Conservation (phyloP, 2,329 filamentous ascomycete genomes). For the Phaeosphaeria sp. region DNA sequence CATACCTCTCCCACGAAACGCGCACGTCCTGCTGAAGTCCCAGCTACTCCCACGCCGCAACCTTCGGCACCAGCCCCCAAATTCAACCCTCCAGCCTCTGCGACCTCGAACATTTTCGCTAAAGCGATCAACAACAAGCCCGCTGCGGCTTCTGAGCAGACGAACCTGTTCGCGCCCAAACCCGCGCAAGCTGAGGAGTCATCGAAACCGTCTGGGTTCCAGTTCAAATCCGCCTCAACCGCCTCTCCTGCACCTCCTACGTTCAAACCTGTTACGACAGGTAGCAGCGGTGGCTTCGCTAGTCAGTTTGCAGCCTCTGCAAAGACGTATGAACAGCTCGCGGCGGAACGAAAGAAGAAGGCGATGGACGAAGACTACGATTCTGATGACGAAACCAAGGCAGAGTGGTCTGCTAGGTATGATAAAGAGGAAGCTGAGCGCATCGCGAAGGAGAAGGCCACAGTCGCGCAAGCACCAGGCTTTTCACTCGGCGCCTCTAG, state of each 20-base stretch:
- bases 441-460: slow-evolving; percentile 33
- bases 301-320: slow-evolving; percentile 39
- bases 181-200: slow-evolving; percentile 6
- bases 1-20: slow-evolving; percentile 35
- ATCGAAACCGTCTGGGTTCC: slow-evolving; percentile 7
- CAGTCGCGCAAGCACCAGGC: slow-evolving; percentile 24
- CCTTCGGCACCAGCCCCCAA: slow-evolving; percentile 18
- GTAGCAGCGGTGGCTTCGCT: slow-evolving; percentile 27
- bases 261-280: slow-evolving; percentile 19
- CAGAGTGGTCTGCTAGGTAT: slow-evolving; percentile 41
- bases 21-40: slow-evolving; percentile 22
- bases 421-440: slow-evolving; percentile 40
- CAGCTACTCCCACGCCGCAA: slow-evolving; percentile 30
- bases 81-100: slow-evolving; percentile 24
- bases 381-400: slow-evolving; percentile 45
- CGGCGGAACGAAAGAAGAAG: slow-evolving; percentile 45
- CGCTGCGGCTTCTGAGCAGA: slow-evolving; percentile 19
- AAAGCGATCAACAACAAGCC: slow-evolving; percentile 30
- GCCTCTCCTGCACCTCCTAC: slow-evolving; percentile 5
- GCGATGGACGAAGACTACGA: slow-evolving; percentile 45
- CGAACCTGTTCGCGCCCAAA: slow-evolving; percentile 18
- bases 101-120: slow-evolving; percentile 32
- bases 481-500: slow-evolving; percentile 24
- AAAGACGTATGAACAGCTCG: slow-evolving; percentile 41
- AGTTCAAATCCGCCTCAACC: background rate